Evolutionary conservation across 768 basidiomycete genomes (phyloP).

Genomic region (Mycena olivaceomarginata): DNA sequence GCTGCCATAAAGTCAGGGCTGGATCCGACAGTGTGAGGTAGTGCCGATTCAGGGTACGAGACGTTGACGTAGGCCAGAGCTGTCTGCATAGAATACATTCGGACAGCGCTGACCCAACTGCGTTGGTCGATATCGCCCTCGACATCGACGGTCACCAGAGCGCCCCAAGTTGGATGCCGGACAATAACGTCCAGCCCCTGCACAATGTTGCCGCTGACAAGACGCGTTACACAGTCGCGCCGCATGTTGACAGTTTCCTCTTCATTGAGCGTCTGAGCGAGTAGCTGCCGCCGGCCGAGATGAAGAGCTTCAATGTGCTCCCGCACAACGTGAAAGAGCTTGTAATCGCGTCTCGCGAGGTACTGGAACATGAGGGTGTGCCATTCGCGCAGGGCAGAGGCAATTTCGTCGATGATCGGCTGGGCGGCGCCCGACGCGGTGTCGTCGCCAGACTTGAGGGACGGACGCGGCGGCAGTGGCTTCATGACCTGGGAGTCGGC

Average conservation of each 20-base stretch:
- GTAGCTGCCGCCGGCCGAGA: slow-evolving; percentile 92
- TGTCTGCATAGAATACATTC: slow-evolving; percentile 94
- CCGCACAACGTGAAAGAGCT: slow-evolving; percentile 89
- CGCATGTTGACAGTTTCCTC: slow-evolving; percentile 91
- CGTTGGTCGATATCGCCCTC: slow-evolving; percentile 88
- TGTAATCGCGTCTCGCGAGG: slow-evolving; percentile 92
- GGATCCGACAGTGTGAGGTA: slow-evolving; percentile 63
- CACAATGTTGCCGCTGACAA: slow-evolving; percentile 93
- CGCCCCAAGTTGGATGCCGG: slow-evolving; percentile 95
- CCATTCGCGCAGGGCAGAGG: slow-evolving; percentile 97
- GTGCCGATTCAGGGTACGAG: slow-evolving; percentile 61
- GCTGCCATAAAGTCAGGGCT: slow-evolving; percentile 68
- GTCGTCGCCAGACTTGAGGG: slow-evolving; percentile 96
- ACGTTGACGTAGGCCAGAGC: slow-evolving; percentile 87
- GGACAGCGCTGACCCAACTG: slow-evolving; percentile 92
- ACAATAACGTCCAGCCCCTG: slow-evolving; percentile 97
- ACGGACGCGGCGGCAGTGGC: slow-evolving; percentile 91
- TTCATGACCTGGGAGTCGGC: slow-evolving; percentile 80
- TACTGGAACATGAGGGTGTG: slow-evolving; percentile 94
- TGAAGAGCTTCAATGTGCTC: slow-evolving; percentile 95
- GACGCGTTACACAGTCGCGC: slow-evolving; percentile 89
- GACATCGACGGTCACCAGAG: slow-evolving; percentile 92
- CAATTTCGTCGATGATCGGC: slow-evolving; percentile 98
- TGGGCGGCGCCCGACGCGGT: slow-evolving; percentile 89
- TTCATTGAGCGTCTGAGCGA: slow-evolving; percentile 89